Evolutionary conservation across 2,329 filamentous ascomycete species (phyloP).

Genomic region (Aspergillus cejpii): DNA sequence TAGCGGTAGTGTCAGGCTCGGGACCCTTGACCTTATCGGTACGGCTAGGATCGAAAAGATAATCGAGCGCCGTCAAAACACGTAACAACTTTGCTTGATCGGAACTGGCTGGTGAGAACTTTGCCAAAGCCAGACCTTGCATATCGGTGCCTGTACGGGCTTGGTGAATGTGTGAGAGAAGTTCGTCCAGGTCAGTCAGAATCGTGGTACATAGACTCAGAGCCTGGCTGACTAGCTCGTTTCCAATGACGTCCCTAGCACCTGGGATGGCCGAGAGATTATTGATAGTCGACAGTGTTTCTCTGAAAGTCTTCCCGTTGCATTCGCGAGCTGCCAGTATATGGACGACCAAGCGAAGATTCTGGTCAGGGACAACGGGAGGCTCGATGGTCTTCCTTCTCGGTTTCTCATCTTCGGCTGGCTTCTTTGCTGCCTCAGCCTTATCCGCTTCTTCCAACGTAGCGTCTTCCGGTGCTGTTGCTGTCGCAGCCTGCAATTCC

Average conservation of each 20-base stretch:
- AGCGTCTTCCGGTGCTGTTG: slow-evolving; percentile 27
- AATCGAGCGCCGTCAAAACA: slow-evolving; percentile 87
- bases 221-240: slow-evolving; percentile 82
- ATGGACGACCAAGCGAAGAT: slow-evolving; percentile 88
- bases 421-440: slow-evolving; percentile 35
- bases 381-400: slow-evolving; percentile 64
- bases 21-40: slow-evolving; percentile 47
- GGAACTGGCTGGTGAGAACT: slow-evolving; percentile 92
- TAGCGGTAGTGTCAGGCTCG: slow-evolving; percentile 56
- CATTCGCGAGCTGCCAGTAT: slow-evolving; percentile 95
- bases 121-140: slow-evolving; percentile 85
- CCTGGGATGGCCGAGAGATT: slow-evolving; percentile 90
- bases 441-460: slow-evolving; percentile 22
- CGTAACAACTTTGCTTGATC: slow-evolving; percentile 94
- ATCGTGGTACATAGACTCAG: slow-evolving; percentile 79
- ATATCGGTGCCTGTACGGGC: slow-evolving; percentile 89
- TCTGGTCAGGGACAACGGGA: slow-evolving; percentile 78
- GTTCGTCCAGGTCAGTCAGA: slow-evolving; percentile 71
- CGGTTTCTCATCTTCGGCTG: slow-evolving; percentile 43
- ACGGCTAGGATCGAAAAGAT: slow-evolving; percentile 79
- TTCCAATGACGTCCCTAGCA: slow-evolving; percentile 84
- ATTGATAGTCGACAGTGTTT: slow-evolving; percentile 97
- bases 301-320: slow-evolving; percentile 95
- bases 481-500: slow-evolving; percentile 23
- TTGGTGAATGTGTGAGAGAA: slow-evolving; percentile 77